Evolutionary conservation across 2,329 filamentous ascomycete species (phyloP), one percentile per base, ranked within the genome.

Genomic region (Huntiella decipiens): DNA sequence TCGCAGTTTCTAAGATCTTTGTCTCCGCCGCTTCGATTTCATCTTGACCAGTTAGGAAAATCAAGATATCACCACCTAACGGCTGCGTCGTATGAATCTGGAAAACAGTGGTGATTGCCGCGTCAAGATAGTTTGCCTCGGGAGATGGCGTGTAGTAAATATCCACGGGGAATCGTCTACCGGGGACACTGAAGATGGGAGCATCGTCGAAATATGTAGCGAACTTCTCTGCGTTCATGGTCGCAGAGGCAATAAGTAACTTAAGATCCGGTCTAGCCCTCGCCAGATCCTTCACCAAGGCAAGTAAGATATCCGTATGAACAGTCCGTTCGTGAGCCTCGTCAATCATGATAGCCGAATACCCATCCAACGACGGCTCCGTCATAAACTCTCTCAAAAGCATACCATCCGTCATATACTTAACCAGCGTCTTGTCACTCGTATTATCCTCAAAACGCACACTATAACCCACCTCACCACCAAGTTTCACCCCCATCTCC

Each of bases 371-470:
- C 53, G 88, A 78, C 0, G 88, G 87, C 55, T 93, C 85, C 0
- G 84, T 88, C 64, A 95, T 74, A 52, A 95, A 82, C 58, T 94
- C 85, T 57, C 86, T 73, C 28, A 96, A 66, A 35, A 96, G 66
- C 81, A 96, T 93, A 58, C 91, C 91, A 56, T 98, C 91, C 0
- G 91, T 98, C 82, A 93, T 88, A 62, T 94, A 96, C 61, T 94
- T 92, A 46, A 98, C 64, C 5, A 88, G 68, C 0, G 91, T 96
- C 63, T 93, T 92, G 55, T 93, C 85, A 57, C 77, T 84, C 0
- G 86, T 93, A 52, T 79, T 78, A 60, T 95, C 84, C 58, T 98
- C 91, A 55, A 96, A 98, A 51, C 91, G 82, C 54, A 98, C 93
- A 0, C 80, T 79, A 59, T 95, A 98, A 12, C 91, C 91, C 19